A percentile compares a stretch with the other conserved stretches of the same genome.
These are phyloP conservation scores for Takakia lepidozioides DNA, from an alignment of 225 moss, liverwort and hornwort genomes.

Conservation along the genomic window DNA sequence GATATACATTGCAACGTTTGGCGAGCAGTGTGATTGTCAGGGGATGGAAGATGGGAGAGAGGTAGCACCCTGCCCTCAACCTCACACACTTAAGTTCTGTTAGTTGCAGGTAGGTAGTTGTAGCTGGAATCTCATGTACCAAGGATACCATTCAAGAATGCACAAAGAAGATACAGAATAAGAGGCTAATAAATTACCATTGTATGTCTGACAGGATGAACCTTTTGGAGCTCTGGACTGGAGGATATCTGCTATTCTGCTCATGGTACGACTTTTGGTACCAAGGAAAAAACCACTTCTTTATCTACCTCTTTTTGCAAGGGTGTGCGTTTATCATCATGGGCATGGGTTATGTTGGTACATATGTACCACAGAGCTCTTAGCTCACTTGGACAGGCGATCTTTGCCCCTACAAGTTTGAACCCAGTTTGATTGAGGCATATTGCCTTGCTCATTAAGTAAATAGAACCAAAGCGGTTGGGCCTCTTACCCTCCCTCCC, in stretches of 20 bases:
- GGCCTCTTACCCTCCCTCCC: too few relatives aligned
- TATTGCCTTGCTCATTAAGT: too few relatives aligned
- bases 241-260: constrained; percentile 67
- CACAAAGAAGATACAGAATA: background rate
- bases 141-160: background rate
- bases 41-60: constrained; percentile 68
- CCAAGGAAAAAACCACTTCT: constrained; percentile 74
- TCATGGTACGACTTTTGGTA: constrained; percentile 65
- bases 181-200: too few relatives aligned
- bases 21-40: constrained; percentile 52
- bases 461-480: too few relatives aligned
- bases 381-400: too few relatives aligned
- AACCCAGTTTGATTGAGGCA: too few relatives aligned
- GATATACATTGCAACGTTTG: constrained; percentile 44
- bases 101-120: background rate
- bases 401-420: too few relatives aligned
- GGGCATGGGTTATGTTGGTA: constrained; percentile 92
- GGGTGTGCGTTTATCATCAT: constrained; percentile 65
- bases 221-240: constrained; percentile 59
- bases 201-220: constrained; percentile 34
- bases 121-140: background rate
- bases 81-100: background rate
- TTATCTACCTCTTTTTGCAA: constrained; percentile 68
- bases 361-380: constrained; percentile 81
- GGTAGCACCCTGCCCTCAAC: constrained; percentile 11